Conservation (phyloP, 768 basidiomycete genomes). For the Boletus bicolor region DNA sequence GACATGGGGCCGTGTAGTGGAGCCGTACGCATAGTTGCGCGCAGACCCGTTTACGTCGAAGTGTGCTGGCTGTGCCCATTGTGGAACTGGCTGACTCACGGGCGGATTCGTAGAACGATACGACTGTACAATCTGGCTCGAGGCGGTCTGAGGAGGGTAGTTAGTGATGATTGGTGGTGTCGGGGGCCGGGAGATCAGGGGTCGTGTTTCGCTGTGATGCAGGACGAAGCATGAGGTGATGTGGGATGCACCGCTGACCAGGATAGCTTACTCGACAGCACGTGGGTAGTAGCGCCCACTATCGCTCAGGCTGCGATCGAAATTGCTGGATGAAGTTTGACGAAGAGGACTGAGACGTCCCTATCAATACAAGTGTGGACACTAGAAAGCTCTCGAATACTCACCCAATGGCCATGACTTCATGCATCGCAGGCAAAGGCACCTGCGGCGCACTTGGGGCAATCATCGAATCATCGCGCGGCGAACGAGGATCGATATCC, state of each 20-base stretch:
- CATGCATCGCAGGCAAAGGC: conserved; percentile 34
- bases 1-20: conserved; percentile 21
- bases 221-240: background rate
- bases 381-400: background rate
- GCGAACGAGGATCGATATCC: conserved; percentile 29
- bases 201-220: conserved; percentile 47
- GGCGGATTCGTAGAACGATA: conserved; percentile 20
- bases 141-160: conserved; percentile 16
- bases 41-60: conserved; percentile 32
- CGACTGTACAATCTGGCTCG: conserved; percentile 23
- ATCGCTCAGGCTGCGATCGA: conserved; percentile 19
- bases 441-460: conserved; percentile 25
- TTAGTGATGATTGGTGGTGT: conserved; percentile 30
- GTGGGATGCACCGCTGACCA: too few species aligned
- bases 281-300: conserved; percentile 10
- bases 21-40: conserved; percentile 27
- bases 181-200: conserved; percentile 42
- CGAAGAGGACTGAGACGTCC: conserved; percentile 12
- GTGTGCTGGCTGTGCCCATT: conserved; percentile 24
- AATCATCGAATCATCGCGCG: conserved; percentile 30
- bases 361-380: background rate
- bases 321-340: conserved; percentile 14
- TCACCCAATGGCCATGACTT: conserved; percentile 29
- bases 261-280: conserved; percentile 25
- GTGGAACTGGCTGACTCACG: conserved; percentile 28